phyloP scores from a whole-genome alignment of 1,284 basidiomycete genomes.

The Ceratorhiza oryzae-sativae region DNA sequence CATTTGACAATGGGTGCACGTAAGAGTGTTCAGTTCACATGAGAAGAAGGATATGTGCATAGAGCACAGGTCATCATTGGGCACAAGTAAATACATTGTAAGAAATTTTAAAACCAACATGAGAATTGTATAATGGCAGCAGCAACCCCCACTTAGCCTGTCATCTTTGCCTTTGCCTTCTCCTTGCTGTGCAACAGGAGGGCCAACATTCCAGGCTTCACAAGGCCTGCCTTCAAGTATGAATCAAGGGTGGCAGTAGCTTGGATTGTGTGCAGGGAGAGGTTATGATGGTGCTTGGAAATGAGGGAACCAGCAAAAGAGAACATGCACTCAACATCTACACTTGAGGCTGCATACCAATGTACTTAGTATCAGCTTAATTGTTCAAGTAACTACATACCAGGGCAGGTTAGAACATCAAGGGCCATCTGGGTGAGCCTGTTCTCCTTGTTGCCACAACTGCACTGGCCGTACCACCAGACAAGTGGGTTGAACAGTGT shows the following conservation, averaged over 20 bases:
- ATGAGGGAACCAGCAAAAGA: neutral
- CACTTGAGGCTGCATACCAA: constrained; percentile 6
- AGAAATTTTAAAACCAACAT: neutral
- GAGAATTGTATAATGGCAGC: too few species aligned
- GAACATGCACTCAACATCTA: constrained; percentile 14
- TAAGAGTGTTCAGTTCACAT: too few species aligned
- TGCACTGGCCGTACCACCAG: constrained; percentile 15
- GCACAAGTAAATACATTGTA: too few species aligned
- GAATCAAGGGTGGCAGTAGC: constrained; percentile 2
- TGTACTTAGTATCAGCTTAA: neutral
- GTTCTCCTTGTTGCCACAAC: neutral
- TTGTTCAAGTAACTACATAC: neutral
- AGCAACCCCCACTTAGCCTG: neutral
- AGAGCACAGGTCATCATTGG: too few species aligned
- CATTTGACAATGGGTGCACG: too few species aligned
- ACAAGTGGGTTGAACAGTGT: constrained; percentile 2
- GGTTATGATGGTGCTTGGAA: constrained; percentile 4
- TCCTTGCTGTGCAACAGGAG: neutral
- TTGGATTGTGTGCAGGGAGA: neutral
- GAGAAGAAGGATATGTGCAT: too few species aligned
- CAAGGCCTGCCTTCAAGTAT: neutral
- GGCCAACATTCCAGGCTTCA: neutral
- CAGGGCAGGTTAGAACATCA: constrained; percentile 2
- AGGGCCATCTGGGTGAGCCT: constrained; percentile 15
- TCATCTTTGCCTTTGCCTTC: neutral